Percentiles rank a stretch among this genome's conserved stretches.
These are phyloP conservation scores for Orobanche coerulescens DNA, from an alignment of 257 asterid species.

Conservation along the genomic window DNA sequence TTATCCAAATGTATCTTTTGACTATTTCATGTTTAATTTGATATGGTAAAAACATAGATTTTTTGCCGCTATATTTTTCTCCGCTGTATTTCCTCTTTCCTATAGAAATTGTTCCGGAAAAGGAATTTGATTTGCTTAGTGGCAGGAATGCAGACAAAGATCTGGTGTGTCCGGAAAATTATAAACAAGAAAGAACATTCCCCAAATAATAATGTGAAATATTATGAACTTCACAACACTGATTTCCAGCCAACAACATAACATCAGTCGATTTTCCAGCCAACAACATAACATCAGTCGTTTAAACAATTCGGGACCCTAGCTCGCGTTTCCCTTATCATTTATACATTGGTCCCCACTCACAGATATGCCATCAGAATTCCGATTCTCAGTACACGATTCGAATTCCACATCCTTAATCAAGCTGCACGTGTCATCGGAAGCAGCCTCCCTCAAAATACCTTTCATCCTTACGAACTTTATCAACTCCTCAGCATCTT, in stretches of 20 bases:
- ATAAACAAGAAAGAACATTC: too few species aligned
- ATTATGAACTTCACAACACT: too few species aligned
- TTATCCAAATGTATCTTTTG: too few species aligned
- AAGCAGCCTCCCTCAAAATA: conserved; percentile 14
- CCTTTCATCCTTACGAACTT: conserved; percentile 25
- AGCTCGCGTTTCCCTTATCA: not conserved
- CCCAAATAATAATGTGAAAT: not conserved
- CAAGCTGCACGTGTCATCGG: conserved; percentile 20
- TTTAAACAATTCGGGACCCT: not conserved
- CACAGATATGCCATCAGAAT: conserved; percentile 1
- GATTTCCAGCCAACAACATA: too few species aligned
- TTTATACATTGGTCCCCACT: not conserved
- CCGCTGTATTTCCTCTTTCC: too few species aligned
- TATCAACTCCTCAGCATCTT: conserved; percentile 37
- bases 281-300: not conserved
- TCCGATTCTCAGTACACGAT: not conserved
- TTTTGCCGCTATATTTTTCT: too few species aligned
- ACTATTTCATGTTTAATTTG: too few species aligned
- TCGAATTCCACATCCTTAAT: conserved; percentile 8
- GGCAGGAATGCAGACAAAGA: too few species aligned
- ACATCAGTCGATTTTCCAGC: too few species aligned
- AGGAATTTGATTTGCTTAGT: too few species aligned
- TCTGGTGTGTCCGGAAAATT: too few species aligned
- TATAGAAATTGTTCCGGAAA: not conserved
- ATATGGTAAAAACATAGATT: too few species aligned